These are phyloP conservation scores for Geotrichum histeridarum DNA, from an alignment of 1,139 yeast species.

Conservation along the genomic window DNA sequence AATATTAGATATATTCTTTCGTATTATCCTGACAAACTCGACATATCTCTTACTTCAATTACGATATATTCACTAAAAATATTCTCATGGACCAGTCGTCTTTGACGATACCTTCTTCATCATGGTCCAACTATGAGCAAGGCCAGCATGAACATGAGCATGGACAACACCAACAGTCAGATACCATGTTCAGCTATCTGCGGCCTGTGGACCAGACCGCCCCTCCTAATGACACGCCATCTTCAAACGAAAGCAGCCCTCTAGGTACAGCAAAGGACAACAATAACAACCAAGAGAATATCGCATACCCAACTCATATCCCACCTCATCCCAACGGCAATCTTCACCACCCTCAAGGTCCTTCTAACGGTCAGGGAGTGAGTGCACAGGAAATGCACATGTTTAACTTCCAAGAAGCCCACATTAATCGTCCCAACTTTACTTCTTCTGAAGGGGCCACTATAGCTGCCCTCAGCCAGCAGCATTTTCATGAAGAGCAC, in stretches of 20 bases:
- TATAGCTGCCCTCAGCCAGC: background rate
- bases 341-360: background rate
- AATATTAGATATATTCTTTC: too few relatives aligned
- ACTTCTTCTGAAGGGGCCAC: background rate
- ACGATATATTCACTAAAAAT: background rate
- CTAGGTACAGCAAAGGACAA: background rate
- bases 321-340: too few relatives aligned
- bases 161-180: background rate
- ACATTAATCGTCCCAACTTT: background rate
- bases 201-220: conserved; percentile 7
- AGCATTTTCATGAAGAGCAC: background rate
- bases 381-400: background rate
- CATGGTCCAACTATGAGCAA: conserved; percentile 9
- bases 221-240: background rate
- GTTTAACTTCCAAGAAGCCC: too few relatives aligned
- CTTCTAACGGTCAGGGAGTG: background rate
- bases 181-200: conserved; percentile 2
- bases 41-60: too few relatives aligned
- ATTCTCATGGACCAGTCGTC: background rate
- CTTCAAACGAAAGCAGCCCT: conserved; percentile 2
- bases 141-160: background rate
- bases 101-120: background rate
- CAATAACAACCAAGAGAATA: background rate
- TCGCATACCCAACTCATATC: background rate
- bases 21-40: too few relatives aligned